Evolutionary conservation across 2,329 filamentous ascomycete species (phyloP).

Genomic region (Calonectria pseudoturangicola): DNA sequence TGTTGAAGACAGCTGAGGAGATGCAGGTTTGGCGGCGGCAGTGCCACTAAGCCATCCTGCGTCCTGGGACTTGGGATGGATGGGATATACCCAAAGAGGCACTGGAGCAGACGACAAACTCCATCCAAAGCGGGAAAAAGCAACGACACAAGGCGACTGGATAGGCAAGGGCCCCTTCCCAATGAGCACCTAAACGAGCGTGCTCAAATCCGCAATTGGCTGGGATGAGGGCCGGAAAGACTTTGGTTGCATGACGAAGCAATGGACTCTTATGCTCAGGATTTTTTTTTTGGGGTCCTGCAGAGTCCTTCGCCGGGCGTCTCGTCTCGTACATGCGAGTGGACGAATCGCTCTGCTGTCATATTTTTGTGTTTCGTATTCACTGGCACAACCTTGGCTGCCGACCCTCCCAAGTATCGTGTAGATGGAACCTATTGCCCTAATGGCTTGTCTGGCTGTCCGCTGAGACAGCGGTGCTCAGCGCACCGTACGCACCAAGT

Average conservation of each 20-base stretch:
- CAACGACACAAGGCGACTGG: slow-evolving; percentile 49
- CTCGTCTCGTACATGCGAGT: slow-evolving; percentile 28
- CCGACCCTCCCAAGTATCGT: background rate
- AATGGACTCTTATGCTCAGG: slow-evolving; percentile 12
- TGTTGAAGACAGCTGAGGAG: slow-evolving; percentile 41
- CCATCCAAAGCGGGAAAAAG: slow-evolving; percentile 53
- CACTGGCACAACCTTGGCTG: slow-evolving; percentile 25
- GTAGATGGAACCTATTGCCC: background rate
- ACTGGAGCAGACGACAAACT: slow-evolving; percentile 49
- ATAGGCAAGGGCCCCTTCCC: slow-evolving; percentile 44
- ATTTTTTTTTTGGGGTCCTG: slow-evolving; percentile 37
- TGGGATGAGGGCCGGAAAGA: slow-evolving; percentile 52
- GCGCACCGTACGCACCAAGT: slow-evolving; percentile 3
- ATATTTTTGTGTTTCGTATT: slow-evolving; percentile 40
- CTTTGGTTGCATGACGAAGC: slow-evolving; percentile 40
- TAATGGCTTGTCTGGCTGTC: slow-evolving; percentile 21
- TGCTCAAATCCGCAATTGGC: slow-evolving; percentile 46
- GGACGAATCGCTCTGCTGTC: slow-evolving; percentile 26
- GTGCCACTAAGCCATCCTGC: slow-evolving; percentile 30
- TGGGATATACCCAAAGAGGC: slow-evolving; percentile 31
- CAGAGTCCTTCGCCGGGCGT: slow-evolving; percentile 25
- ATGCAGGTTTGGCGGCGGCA: slow-evolving; percentile 39
- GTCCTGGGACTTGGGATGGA: slow-evolving; percentile 33
- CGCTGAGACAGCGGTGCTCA: slow-evolving; percentile 12
- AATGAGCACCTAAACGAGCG: slow-evolving; percentile 45